phyloP scores from a whole-genome alignment of 495 filamentous ascomycete genomes.

The Aspergillus diversus region DNA sequence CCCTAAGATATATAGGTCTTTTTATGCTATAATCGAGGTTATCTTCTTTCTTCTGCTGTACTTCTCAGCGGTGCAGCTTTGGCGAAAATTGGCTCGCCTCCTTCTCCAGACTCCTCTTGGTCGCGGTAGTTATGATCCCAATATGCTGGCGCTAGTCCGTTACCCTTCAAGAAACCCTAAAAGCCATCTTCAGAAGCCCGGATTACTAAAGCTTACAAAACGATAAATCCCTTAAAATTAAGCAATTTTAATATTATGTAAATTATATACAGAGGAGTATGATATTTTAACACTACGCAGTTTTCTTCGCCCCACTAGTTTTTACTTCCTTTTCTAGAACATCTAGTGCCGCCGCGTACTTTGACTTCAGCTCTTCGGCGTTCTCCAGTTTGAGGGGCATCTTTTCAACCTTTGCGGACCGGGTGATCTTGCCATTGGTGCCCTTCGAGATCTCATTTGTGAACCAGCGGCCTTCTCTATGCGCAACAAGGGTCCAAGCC shows the following conservation, averaged over 20 bases:
- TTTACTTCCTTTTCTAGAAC: constrained; percentile 49
- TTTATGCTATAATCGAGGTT: not conserved
- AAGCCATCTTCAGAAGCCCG: no score
- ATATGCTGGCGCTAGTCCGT: no score
- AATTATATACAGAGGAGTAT: constrained; percentile 4
- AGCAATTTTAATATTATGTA: not conserved
- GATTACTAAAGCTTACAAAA: no score
- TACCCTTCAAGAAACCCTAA: no score
- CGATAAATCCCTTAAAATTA: not conserved
- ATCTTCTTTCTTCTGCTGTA: not conserved
- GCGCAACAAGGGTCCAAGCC: constrained; percentile 81
- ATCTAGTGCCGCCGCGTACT: constrained; percentile 64
- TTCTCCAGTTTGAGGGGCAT: constrained; percentile 48
- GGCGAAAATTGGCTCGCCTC: not conserved
- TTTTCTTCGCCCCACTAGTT: constrained; percentile 18
- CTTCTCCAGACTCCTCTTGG: not conserved
- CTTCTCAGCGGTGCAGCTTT: not conserved
- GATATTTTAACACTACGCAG: not conserved
- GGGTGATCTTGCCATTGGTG: constrained; percentile 46
- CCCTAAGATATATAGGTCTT: not conserved
- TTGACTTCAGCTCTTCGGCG: constrained; percentile 52
- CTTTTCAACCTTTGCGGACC: constrained; percentile 44
- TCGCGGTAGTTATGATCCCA: not conserved
- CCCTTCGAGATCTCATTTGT: constrained; percentile 70
- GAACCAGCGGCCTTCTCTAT: constrained; percentile 84